Evolutionary conservation across 2,329 filamentous ascomycete genomes (phyloP).

Genomic region (Ophiostoma triangulosporum): DNA sequence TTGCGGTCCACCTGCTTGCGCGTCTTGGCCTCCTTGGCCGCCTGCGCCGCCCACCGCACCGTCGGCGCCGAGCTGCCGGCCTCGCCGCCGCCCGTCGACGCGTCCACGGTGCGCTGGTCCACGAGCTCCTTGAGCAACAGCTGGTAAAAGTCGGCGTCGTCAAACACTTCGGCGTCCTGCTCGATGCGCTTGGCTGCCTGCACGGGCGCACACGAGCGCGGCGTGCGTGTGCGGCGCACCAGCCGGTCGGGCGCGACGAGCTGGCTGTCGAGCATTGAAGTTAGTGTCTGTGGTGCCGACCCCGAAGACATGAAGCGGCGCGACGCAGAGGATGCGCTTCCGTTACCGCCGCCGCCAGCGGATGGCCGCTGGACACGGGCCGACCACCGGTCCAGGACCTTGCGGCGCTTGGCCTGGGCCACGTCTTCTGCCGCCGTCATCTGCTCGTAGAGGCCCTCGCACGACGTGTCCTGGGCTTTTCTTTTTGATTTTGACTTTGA

Average conservation of each 20-base stretch:
- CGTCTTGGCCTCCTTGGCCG: slow-evolving; percentile 63
- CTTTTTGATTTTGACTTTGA: slow-evolving; percentile 30
- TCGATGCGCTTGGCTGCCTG: slow-evolving; percentile 46
- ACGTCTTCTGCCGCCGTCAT: slow-evolving; percentile 53
- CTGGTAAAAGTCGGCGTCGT: slow-evolving; percentile 93
- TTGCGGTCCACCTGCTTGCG: slow-evolving; percentile 81
- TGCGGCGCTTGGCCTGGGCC: slow-evolving; percentile 48
- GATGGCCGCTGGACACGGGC: slow-evolving; percentile 53
- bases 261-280: slow-evolving; percentile 55
- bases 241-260: slow-evolving; percentile 53
- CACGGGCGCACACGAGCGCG: slow-evolving; percentile 62
- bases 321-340: slow-evolving; percentile 34
- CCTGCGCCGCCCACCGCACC: slow-evolving; percentile 53
- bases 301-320: slow-evolving; percentile 37
- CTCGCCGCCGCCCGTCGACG: slow-evolving; percentile 28
- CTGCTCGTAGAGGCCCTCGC: slow-evolving; percentile 56
- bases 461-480: slow-evolving; percentile 23
- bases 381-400: slow-evolving; percentile 82
- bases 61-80: slow-evolving; percentile 32
- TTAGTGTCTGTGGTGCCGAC: slow-evolving; percentile 44
- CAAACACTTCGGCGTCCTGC: slow-evolving; percentile 58
- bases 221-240: slow-evolving; percentile 52
- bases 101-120: slow-evolving; percentile 68
- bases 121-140: slow-evolving; percentile 84
- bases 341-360: slow-evolving; percentile 30